Conservation (phyloP, 805 yeast genomes). For the Saccharomycopsis oosterbeekiorum region DNA sequence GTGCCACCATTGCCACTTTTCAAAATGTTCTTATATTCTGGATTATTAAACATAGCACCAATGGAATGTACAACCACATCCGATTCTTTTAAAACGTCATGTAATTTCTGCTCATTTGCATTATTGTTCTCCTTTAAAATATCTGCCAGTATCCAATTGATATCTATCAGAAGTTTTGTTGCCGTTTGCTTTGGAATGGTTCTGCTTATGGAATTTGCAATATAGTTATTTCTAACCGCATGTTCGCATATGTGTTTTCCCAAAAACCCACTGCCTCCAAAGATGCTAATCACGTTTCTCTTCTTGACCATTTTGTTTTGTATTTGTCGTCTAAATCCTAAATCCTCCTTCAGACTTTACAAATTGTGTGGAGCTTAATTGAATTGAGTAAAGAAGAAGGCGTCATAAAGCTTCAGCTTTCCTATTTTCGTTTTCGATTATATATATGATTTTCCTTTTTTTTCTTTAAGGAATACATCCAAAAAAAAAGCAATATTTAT, state of each 20-base stretch:
- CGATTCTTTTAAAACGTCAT: constrained; percentile 27
- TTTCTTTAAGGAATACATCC: too few species aligned
- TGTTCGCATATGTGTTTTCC: constrained; percentile 62
- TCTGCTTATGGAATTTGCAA: constrained; percentile 65
- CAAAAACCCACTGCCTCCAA: constrained; percentile 85
- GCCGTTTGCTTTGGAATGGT: constrained; percentile 31
- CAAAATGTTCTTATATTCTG: constrained; percentile 50
- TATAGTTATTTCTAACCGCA: constrained; percentile 51
- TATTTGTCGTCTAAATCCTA: background rate
- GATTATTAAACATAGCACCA: constrained; percentile 66
- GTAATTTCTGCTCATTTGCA: constrained; percentile 40
- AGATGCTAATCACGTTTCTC: constrained; percentile 30
- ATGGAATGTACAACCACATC: constrained; percentile 73
- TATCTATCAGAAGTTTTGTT: constrained; percentile 31
- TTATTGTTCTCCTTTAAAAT: constrained; percentile 44
- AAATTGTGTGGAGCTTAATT: too few species aligned
- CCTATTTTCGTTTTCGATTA: too few species aligned
- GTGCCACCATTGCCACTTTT: background rate
- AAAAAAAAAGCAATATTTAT: too few species aligned
- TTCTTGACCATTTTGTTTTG: background rate
- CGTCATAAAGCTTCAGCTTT: too few species aligned
- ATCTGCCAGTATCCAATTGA: constrained; percentile 59
- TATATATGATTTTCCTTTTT: too few species aligned
- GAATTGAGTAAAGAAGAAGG: too few species aligned
- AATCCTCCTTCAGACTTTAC: background rate